Conservation (phyloP, 108 stramenopile species). For the Epipyxis sp. region DNA sequence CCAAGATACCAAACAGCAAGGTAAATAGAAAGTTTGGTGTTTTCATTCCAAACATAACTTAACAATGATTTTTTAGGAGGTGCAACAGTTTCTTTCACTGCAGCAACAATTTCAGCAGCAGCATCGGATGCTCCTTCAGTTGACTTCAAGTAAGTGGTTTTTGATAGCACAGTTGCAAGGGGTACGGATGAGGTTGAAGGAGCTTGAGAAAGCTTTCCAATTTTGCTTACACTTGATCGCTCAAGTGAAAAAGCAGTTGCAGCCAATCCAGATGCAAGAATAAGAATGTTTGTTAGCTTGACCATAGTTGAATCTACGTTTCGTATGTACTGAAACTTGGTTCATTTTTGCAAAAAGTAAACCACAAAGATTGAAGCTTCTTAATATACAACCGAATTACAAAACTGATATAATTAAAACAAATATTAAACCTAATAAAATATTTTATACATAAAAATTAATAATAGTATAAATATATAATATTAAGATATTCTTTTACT, state of each 20-base stretch:
- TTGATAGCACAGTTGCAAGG: too few species aligned
- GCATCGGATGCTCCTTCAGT: not conserved
- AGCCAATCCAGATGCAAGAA: slow-evolving; percentile 1
- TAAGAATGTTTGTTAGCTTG: not conserved
- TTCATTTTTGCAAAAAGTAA: too few species aligned
- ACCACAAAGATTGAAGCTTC: too few species aligned
- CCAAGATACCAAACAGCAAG: slow-evolving; percentile 96
- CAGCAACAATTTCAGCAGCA: not conserved
- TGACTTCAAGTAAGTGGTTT: not conserved
- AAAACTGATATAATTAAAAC: too few species aligned
- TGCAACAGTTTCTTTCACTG: not conserved
- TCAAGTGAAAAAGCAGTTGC: slow-evolving; percentile 10
- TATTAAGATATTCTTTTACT: too few species aligned
- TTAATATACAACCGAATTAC: too few species aligned
- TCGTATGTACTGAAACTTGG: too few species aligned
- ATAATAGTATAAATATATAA: too few species aligned
- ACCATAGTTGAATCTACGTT: too few species aligned
- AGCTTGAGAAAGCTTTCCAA: not conserved
- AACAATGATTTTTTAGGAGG: not conserved
- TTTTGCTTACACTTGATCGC: not conserved
- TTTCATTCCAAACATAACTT: slow-evolving; percentile 10
- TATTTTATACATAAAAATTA: too few species aligned
- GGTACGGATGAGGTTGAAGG: not conserved
- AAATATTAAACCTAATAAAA: too few species aligned
- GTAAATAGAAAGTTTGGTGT: slow-evolving; percentile 69